Evolutionary conservation across 306 rosid genomes (phyloP).

Genomic region (Albizia julibrissin): DNA sequence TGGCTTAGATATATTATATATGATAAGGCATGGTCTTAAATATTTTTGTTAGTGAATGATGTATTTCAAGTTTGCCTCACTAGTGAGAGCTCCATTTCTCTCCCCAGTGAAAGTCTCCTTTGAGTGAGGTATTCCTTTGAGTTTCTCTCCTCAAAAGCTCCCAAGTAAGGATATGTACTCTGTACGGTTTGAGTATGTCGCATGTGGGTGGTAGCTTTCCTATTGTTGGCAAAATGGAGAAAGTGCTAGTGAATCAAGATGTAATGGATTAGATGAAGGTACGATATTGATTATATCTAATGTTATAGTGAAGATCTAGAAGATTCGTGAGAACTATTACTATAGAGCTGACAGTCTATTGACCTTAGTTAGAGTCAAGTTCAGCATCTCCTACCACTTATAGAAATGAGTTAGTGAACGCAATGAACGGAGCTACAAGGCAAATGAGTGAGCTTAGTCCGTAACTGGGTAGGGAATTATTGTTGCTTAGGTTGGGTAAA

Average conservation of each 20-base stretch:
- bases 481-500: background rate
- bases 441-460: background rate
- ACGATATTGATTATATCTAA: background rate
- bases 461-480: background rate
- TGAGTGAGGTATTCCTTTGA: background rate
- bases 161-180: background rate
- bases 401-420: no score
- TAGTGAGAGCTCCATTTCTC: background rate
- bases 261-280: background rate
- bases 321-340: background rate
- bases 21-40: background rate
- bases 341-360: no score
- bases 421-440: background rate
- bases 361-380: no score
- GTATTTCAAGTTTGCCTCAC: background rate
- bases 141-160: background rate
- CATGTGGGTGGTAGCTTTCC: background rate
- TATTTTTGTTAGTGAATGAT: background rate
- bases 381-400: no score
- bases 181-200: background rate
- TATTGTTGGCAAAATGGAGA: background rate
- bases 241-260: background rate
- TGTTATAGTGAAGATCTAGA: background rate
- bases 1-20: background rate
- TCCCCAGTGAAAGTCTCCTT: background rate